phyloP scores from a whole-genome alignment of 805 yeast genomes.

The Teunomyces stri region DNA sequence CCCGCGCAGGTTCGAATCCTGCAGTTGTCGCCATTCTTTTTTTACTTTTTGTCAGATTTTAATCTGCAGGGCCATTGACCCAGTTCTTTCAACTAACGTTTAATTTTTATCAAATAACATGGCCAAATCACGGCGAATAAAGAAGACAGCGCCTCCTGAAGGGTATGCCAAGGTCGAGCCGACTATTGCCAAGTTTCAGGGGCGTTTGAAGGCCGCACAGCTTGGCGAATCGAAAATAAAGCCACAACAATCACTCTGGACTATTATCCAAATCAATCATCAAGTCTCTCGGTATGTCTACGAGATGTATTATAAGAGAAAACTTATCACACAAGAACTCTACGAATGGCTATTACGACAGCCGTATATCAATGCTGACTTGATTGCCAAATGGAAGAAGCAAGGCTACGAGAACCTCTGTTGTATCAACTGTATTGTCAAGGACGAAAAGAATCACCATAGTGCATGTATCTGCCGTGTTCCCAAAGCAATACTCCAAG shows the following conservation, averaged over 20 bases:
- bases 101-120: conserved; percentile 1
- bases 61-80: background rate
- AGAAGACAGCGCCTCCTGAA: conserved; percentile 52
- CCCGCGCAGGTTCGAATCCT: conserved; percentile 19
- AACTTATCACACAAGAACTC: conserved; percentile 61
- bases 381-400: conserved; percentile 81
- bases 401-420: conserved; percentile 86
- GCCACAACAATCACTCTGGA: conserved; percentile 61
- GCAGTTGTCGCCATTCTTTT: conserved; percentile 13
- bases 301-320: conserved; percentile 67
- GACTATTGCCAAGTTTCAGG: conserved; percentile 58
- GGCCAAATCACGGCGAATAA: conserved; percentile 10
- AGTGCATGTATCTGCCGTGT: conserved; percentile 84
- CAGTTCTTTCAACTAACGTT: background rate
- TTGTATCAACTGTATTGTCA: conserved; percentile 74
- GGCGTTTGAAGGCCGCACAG: conserved; percentile 53
- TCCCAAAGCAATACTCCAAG: conserved; percentile 55
- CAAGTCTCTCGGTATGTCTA: conserved; percentile 75
- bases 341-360: conserved; percentile 73
- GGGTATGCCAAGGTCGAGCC: conserved; percentile 72
- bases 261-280: conserved; percentile 65
- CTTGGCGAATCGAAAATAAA: conserved; percentile 44
- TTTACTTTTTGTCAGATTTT: background rate
- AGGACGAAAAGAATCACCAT: conserved; percentile 54
- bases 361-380: conserved; percentile 60